Percentiles rank a stretch among this genome's conserved stretches.
These are phyloP conservation scores for Schoenoplectus tabernaemontani DNA, from an alignment of 202 grass and related monocot species.

Conservation along the genomic window DNA sequence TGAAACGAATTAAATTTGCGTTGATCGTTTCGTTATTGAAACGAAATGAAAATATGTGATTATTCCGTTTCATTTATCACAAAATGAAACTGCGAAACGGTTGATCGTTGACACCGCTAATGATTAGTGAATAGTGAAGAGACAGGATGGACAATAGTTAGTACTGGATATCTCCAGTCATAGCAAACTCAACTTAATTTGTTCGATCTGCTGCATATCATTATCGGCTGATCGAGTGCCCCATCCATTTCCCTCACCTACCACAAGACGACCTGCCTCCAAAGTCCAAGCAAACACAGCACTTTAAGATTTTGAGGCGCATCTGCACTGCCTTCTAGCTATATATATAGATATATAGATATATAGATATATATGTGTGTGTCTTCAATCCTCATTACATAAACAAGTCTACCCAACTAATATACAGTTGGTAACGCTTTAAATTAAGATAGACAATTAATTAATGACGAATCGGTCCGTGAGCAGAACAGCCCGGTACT, in stretches of 20 bases:
- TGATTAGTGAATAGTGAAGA: too few species aligned
- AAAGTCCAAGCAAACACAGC: slow-evolving; percentile 33
- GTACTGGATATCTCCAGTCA: too few species aligned
- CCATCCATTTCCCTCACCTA: slow-evolving; percentile 22
- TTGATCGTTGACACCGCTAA: too few species aligned
- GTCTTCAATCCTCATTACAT: not conserved
- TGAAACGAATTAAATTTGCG: too few species aligned
- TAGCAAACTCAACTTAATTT: too few species aligned
- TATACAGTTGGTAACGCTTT: not conserved
- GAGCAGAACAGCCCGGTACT: slow-evolving; percentile 34
- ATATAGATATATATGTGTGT: too few species aligned
- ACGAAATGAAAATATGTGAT: too few species aligned
- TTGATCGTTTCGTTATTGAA: too few species aligned
- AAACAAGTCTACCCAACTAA: not conserved
- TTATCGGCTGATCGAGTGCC: not conserved
- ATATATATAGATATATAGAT: slow-evolving; percentile 59
- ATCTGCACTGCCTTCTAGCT: slow-evolving; percentile 69
- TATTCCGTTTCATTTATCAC: too few species aligned
- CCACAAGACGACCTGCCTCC: not conserved
- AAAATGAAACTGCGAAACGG: too few species aligned
- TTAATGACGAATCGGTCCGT: slow-evolving; percentile 37
- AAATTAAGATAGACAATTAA: not conserved
- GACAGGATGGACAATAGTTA: too few species aligned
- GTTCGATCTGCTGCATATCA: too few species aligned
- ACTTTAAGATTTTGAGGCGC: slow-evolving; percentile 18